Conservation (phyloP, 23 red algal species). For the Gracilariopsis chorda region DNA sequence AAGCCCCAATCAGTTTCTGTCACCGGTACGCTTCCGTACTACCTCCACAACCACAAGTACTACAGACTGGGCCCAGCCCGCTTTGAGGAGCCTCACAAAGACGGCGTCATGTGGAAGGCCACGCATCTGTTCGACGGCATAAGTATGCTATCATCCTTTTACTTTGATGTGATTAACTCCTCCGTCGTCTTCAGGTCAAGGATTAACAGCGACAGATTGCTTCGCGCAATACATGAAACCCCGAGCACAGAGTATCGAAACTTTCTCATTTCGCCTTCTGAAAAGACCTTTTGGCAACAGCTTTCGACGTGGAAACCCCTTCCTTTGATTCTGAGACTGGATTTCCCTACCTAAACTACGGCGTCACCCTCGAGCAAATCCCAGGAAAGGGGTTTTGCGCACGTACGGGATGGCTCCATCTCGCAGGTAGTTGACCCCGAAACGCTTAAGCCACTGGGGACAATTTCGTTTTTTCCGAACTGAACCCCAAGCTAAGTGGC, state of each 20-base stretch:
- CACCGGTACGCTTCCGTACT: neutral
- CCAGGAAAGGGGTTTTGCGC: conserved; percentile 4
- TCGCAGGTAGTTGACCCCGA: neutral
- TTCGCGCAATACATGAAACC: neutral
- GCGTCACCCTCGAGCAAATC: neutral
- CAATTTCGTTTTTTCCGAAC: neutral
- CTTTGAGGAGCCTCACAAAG: neutral
- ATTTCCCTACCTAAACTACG: neutral
- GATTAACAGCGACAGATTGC: neutral
- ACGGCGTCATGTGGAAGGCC: neutral
- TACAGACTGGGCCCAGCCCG: neutral
- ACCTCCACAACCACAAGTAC: neutral
- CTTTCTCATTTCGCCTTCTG: neutral
- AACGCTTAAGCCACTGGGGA: neutral
- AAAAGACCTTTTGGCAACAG: neutral
- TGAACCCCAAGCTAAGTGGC: neutral
- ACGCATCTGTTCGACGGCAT: neutral
- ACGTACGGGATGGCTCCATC: neutral
- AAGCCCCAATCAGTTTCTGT: neutral
- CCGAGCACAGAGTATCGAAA: neutral
- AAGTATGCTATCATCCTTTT: conserved; percentile 8
- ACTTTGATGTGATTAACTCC: neutral
- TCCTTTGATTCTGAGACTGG: neutral
- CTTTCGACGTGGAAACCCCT: neutral
- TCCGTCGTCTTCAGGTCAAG: conserved; percentile 20